These are phyloP conservation scores for Nemania serpens DNA, from an alignment of 2,329 filamentous ascomycete species.

Conservation along the genomic window DNA sequence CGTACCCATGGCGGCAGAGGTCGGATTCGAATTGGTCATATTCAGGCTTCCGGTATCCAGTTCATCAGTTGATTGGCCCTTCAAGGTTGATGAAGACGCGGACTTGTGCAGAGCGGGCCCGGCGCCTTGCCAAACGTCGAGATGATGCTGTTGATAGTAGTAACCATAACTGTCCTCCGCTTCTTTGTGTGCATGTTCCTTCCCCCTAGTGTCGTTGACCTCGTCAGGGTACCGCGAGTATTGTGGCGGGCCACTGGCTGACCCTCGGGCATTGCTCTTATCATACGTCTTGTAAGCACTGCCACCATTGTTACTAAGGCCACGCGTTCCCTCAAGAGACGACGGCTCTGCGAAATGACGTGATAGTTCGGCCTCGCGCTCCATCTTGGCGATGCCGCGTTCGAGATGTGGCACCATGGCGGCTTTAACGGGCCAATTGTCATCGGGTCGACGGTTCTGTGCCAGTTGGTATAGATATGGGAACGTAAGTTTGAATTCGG, in stretches of 20 bases:
- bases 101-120: constrained; percentile 14
- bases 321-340: not conserved
- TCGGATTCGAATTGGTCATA: constrained; percentile 11
- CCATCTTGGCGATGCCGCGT: constrained; percentile 51
- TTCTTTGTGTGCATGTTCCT: constrained; percentile 10
- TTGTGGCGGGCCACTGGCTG: constrained; percentile 15
- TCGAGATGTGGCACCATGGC: constrained; percentile 56
- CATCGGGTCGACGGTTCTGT: constrained; percentile 40
- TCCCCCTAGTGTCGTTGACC: not conserved
- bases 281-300: not conserved
- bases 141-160: constrained; percentile 1
- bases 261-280: constrained; percentile 7
- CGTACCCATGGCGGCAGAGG: constrained; percentile 9
- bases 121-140: constrained; percentile 6
- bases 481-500: constrained; percentile 52
- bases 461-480: constrained; percentile 53
- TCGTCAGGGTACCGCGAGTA: constrained; percentile 19
- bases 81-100: constrained; percentile 18
- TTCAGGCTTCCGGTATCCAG: constrained; percentile 12
- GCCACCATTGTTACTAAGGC: constrained; percentile 11
- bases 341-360: not conserved
- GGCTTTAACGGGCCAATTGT: constrained; percentile 51
- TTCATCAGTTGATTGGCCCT: constrained; percentile 16
- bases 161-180: constrained; percentile 5
- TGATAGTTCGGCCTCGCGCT: constrained; percentile 36